These are phyloP conservation scores for Cucumis cinereus DNA, from an alignment of 306 rosid genomes.

Conservation along the genomic window DNA sequence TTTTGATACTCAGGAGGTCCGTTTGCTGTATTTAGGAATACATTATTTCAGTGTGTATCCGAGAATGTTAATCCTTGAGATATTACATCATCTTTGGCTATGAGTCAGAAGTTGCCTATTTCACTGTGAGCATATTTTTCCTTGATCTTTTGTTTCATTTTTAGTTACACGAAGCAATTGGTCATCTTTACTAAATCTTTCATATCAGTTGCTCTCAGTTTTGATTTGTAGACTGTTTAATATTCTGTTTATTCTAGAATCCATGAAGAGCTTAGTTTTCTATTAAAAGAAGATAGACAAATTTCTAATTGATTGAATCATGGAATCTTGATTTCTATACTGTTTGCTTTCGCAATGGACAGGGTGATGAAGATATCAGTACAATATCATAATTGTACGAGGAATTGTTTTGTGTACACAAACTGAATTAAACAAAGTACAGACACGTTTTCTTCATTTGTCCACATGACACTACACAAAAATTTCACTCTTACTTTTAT, in stretches of 20 bases:
- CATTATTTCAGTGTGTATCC: background rate
- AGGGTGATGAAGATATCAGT: background rate
- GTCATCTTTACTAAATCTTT: background rate
- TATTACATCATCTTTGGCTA: background rate
- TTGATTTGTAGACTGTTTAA: background rate
- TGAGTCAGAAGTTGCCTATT: background rate
- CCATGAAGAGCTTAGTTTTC: background rate
- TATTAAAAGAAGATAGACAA: background rate
- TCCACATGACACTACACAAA: constrained; percentile 48
- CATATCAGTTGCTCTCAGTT: background rate
- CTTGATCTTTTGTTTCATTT: background rate
- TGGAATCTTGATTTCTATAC: background rate
- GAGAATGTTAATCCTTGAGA: background rate
- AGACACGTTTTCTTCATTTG: constrained; percentile 18
- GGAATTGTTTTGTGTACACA: background rate
- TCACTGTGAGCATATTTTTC: background rate
- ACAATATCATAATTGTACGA: background rate
- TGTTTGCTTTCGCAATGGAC: background rate
- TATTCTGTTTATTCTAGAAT: background rate
- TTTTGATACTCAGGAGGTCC: background rate
- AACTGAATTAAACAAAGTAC: constrained; percentile 13
- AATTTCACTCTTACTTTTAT: constrained; percentile 35
- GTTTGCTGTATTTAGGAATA: background rate
- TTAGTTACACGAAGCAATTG: background rate
- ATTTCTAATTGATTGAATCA: background rate